These are phyloP conservation scores for Phytophthora meadii DNA, from an alignment of 352 stramenopile species.

Conservation along the genomic window DNA sequence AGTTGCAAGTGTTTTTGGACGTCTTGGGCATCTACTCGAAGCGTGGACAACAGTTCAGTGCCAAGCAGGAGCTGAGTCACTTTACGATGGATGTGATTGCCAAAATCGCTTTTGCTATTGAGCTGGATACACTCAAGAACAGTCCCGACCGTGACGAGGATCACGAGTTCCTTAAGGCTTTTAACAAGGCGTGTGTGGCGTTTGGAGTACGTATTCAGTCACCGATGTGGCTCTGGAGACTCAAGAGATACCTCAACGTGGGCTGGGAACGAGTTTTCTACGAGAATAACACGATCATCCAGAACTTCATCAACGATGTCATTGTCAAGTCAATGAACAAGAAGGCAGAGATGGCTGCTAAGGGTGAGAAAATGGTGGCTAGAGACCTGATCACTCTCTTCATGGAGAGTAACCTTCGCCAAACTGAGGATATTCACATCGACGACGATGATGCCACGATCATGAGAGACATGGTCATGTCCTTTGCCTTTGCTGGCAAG, in stretches of 20 bases:
- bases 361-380: slow-evolving; percentile 35
- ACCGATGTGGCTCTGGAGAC: slow-evolving; percentile 45
- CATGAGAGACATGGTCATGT: slow-evolving; percentile 77
- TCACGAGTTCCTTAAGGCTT: slow-evolving; percentile 55
- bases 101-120: slow-evolving; percentile 60
- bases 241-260: slow-evolving; percentile 44
- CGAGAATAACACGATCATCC: slow-evolving; percentile 45
- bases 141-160: slow-evolving; percentile 39
- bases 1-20: slow-evolving; percentile 34
- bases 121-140: slow-evolving; percentile 48
- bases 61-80: slow-evolving; percentile 54
- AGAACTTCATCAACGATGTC: slow-evolving; percentile 52
- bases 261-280: slow-evolving; percentile 48
- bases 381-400: slow-evolving; percentile 62
- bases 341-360: slow-evolving; percentile 56
- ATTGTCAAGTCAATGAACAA: slow-evolving; percentile 52
- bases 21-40: slow-evolving; percentile 28
- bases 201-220: slow-evolving; percentile 42
- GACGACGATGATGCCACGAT: slow-evolving; percentile 43
- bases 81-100: slow-evolving; percentile 74
- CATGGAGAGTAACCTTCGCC: slow-evolving; percentile 42
- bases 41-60: slow-evolving; percentile 33
- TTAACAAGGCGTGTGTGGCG: slow-evolving; percentile 43
- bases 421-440: slow-evolving; percentile 33
- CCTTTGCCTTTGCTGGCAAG: slow-evolving; percentile 78